These are phyloP conservation scores for Fusarium torreyae DNA, from an alignment of 2,329 filamentous ascomycete species.

Conservation along the genomic window DNA sequence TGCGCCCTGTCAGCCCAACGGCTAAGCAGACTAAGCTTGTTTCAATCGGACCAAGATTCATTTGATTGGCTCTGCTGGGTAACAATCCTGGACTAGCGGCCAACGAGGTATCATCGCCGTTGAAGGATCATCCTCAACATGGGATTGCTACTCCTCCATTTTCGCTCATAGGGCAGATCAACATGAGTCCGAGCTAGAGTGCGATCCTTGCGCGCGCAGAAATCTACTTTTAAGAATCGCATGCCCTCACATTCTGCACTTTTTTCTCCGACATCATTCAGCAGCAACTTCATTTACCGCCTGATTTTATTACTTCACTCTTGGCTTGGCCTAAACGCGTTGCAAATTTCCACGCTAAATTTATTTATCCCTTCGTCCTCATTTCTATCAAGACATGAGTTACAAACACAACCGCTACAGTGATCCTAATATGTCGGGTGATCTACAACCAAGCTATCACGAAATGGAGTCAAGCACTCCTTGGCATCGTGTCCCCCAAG, in stretches of 20 bases:
- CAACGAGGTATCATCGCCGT: constrained; percentile 1
- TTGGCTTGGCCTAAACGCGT: no score
- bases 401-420: constrained; percentile 15
- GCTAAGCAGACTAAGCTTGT: constrained; percentile 2
- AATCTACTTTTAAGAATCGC: background rate
- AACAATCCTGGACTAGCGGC: no score
- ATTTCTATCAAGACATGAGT: constrained; percentile 8
- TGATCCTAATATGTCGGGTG: constrained; percentile 7
- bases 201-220: constrained; percentile 1
- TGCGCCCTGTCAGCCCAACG: constrained; percentile 26
- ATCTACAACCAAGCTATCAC: constrained; percentile 16
- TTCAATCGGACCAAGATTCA: background rate
- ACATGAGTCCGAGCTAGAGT: constrained; percentile 20
- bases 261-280: background rate
- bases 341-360: background rate
- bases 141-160: background rate
- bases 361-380: background rate
- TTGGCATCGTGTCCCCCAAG: constrained; percentile 24
- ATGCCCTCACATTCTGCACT: background rate
- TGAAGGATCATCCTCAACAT: constrained; percentile 7
- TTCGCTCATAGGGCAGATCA: constrained; percentile 14
- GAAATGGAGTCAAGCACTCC: constrained; percentile 27
- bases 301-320: background rate
- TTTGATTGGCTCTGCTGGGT: background rate
- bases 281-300: background rate